phyloP scores from a whole-genome alignment of 306 rosid genomes.

The Rosa multiflora region DNA sequence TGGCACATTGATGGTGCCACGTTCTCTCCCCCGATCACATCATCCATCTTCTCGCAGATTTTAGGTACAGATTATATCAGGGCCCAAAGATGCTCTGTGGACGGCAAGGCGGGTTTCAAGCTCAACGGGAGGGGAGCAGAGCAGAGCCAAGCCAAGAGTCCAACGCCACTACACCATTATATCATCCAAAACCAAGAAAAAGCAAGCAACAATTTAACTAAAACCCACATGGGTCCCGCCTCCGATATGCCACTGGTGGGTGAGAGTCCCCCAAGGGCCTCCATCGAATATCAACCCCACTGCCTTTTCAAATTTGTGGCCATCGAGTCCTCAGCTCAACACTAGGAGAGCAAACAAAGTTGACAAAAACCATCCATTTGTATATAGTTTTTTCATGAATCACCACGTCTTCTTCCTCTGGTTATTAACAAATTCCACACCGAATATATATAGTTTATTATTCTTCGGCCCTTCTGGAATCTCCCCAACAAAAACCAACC shows the following conservation, averaged over 20 bases:
- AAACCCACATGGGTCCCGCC: conserved; percentile 43
- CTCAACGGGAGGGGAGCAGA: background rate
- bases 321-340: background rate
- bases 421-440: background rate
- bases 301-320: conserved; percentile 66
- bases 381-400: background rate
- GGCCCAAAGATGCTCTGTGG: background rate
- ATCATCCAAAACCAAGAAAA: background rate
- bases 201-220: background rate
- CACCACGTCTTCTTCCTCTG: background rate
- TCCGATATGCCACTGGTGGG: conserved; percentile 56
- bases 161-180: background rate
- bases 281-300: conserved; percentile 52
- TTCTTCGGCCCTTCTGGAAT: conserved; percentile 11
- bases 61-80: background rate
- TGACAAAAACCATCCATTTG: conserved; percentile 30
- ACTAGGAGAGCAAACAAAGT: conserved; percentile 24
- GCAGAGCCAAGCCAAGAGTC: background rate
- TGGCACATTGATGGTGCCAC: background rate
- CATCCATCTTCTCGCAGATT: background rate
- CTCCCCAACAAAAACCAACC: conserved; percentile 17
- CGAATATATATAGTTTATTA: background rate
- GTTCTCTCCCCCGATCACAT: background rate
- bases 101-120: background rate
- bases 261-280: conserved; percentile 37